phyloP scores from a whole-genome alignment of 1,139 yeast species.

The Fermentozyma sake region DNA sequence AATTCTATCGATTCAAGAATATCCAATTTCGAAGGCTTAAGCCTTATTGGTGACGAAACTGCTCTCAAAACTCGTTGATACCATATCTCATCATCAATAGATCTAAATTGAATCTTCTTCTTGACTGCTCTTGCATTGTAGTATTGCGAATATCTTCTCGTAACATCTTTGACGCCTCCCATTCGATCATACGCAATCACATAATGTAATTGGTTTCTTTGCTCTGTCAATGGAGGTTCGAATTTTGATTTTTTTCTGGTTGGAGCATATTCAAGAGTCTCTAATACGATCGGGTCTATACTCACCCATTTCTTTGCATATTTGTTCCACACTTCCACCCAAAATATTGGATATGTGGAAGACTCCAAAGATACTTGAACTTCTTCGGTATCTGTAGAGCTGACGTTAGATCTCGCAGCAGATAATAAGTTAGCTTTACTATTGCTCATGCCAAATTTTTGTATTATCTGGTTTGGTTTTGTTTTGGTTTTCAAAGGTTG shows the following conservation, averaged over 20 bases:
- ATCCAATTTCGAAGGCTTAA: slow-evolving; percentile 49
- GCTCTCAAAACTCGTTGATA: slow-evolving; percentile 41
- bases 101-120: slow-evolving; percentile 58
- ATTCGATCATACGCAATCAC: slow-evolving; percentile 70
- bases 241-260: slow-evolving; percentile 53
- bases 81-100: slow-evolving; percentile 61
- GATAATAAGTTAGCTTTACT: slow-evolving; percentile 8
- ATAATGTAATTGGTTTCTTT: slow-evolving; percentile 61
- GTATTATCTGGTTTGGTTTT: neutral
- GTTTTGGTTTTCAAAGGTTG: slow-evolving; percentile 3
- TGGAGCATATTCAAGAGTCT: slow-evolving; percentile 63
- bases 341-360: slow-evolving; percentile 64
- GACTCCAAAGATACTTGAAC: slow-evolving; percentile 15
- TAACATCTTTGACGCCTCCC: slow-evolving; percentile 74
- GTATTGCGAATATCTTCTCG: slow-evolving; percentile 70
- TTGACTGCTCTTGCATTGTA: slow-evolving; percentile 73
- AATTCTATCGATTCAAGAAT: slow-evolving; percentile 70
- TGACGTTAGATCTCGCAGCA: slow-evolving; percentile 5
- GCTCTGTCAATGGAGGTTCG: slow-evolving; percentile 70
- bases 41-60: slow-evolving; percentile 20
- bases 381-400: neutral
- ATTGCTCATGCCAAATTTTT: slow-evolving; percentile 3
- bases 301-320: slow-evolving; percentile 74
- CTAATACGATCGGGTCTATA: slow-evolving; percentile 69
- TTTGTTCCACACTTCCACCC: slow-evolving; percentile 94